phyloP scores from a whole-genome alignment of 2,329 filamentous ascomycete species.

The Monosporascus sp. region DNA sequence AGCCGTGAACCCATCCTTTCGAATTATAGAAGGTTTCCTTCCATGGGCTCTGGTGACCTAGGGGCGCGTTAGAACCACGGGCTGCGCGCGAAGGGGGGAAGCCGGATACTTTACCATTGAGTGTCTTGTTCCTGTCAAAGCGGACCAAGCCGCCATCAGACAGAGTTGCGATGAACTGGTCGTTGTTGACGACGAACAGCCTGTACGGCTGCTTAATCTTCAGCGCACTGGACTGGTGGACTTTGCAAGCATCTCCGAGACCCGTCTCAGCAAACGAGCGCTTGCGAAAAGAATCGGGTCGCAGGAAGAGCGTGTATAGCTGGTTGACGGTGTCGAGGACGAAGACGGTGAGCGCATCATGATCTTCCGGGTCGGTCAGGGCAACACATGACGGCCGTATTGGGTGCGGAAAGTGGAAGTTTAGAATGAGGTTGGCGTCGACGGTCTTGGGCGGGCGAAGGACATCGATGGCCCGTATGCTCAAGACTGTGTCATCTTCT shows the following conservation, averaged over 20 bases:
- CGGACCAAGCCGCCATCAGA: slow-evolving; percentile 72
- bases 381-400: slow-evolving; percentile 76
- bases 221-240: slow-evolving; percentile 67
- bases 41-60: slow-evolving; percentile 46
- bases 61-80: slow-evolving; percentile 12
- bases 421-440: slow-evolving; percentile 71
- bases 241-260: slow-evolving; percentile 71
- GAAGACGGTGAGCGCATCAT: slow-evolving; percentile 51
- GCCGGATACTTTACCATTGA: slow-evolving; percentile 37
- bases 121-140: slow-evolving; percentile 55
- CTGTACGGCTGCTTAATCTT: slow-evolving; percentile 75
- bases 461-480: slow-evolving; percentile 78
- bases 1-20: slow-evolving; percentile 64
- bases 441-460: slow-evolving; percentile 60
- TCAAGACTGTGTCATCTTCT: slow-evolving; percentile 73
- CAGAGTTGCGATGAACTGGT: slow-evolving; percentile 75
- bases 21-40: slow-evolving; percentile 70
- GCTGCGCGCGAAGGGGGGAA: neutral
- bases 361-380: slow-evolving; percentile 73
- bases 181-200: slow-evolving; percentile 66
- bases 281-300: slow-evolving; percentile 75
- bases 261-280: slow-evolving; percentile 65
- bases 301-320: slow-evolving; percentile 81
- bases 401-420: slow-evolving; percentile 69
- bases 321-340: slow-evolving; percentile 66